Evolutionary conservation across 805 yeast species (phyloP), one percentile per base, ranked within the genome.

Genomic region (Metschnikowia koreensis): DNA sequence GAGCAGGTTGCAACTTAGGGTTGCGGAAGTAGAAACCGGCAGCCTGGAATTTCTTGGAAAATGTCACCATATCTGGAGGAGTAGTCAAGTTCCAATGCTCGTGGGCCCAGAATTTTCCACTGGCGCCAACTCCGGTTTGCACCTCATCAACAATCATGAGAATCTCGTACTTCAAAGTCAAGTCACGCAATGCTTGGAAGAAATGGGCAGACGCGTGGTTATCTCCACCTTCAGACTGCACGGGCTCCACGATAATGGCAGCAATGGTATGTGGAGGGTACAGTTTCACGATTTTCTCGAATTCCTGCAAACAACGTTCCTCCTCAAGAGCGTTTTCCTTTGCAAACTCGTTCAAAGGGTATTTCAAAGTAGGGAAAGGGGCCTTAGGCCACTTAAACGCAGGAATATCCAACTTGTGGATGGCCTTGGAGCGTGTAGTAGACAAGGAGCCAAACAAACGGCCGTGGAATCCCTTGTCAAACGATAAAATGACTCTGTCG

Each of bases 191-290:
- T 13, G 81, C 78, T 67, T 84, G 87, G 75, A 82, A 82, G 66
- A 82, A 84, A 48, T 67, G 74, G 22, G 81, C 67, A 12, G 86
- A 76, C 0, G 85, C 89, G 60, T 84, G 89, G 72, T 84, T 84
- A 66, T 84, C 89, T 64, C 89, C 89, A 64, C 89, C 89, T 72
- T 84, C 89, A 7, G 88, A 79, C 68, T 84, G 89, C 55, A 84
- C 83, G 9, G 85, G 85, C 65, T 81, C 85, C 33, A 79, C 72
- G 38, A 81, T 77, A 33, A 76, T 67, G 46, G 82, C 85, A 11
- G 85, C 84, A 51, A 81, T 70, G 43, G 72, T 68, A 44, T 67
- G 66, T 31, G 78, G 76, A 55, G 73, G 72, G 41, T 66, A 61
- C 44, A 54, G 49, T 40, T 57, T 43, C 42, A 64, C 58, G 57